Evolutionary conservation across 768 basidiomycete genomes (phyloP).

Genomic region (Sarcodon sp.): DNA sequence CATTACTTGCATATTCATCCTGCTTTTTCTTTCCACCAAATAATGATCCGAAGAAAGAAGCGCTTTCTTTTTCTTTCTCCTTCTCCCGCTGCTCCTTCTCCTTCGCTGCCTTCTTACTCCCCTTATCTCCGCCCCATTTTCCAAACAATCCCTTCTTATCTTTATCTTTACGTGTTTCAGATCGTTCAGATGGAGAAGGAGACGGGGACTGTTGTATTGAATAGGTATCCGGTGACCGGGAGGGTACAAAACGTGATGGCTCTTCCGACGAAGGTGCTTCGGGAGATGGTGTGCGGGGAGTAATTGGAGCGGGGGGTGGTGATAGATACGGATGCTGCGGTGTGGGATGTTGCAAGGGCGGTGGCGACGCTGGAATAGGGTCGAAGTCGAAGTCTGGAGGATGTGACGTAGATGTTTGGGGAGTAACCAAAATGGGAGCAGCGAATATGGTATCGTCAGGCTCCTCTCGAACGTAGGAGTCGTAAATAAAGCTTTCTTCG

Average conservation of each 20-base stretch:
- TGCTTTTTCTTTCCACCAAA: constrained; percentile 85
- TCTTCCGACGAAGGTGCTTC: constrained; percentile 6
- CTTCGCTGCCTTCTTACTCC: constrained; percentile 37
- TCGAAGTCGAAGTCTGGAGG: background rate
- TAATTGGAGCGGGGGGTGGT: constrained; percentile 22
- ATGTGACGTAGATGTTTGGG: background rate
- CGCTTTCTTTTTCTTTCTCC: constrained; percentile 55
- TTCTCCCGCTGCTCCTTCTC: constrained; percentile 33
- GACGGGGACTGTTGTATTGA: constrained; percentile 16
- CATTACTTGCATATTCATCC: constrained; percentile 42
- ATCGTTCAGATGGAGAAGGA: constrained; percentile 12
- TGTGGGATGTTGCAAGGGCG: constrained; percentile 51
- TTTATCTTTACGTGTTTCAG: constrained; percentile 45
- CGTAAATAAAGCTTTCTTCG: constrained; percentile 75
- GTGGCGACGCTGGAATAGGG: constrained; percentile 6
- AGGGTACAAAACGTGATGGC: constrained; percentile 7
- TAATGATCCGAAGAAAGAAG: constrained; percentile 79
- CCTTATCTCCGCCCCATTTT: constrained; percentile 60
- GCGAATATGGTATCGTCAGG: constrained; percentile 13
- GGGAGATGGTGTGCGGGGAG: constrained; percentile 51
- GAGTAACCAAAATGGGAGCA: background rate
- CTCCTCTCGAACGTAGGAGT: constrained; percentile 63
- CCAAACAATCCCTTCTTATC: constrained; percentile 59
- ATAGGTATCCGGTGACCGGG: constrained; percentile 14
- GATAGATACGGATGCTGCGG: constrained; percentile 37